Conservation (phyloP, 352 stramenopile species). For the Globisporangium uncinulatum region DNA sequence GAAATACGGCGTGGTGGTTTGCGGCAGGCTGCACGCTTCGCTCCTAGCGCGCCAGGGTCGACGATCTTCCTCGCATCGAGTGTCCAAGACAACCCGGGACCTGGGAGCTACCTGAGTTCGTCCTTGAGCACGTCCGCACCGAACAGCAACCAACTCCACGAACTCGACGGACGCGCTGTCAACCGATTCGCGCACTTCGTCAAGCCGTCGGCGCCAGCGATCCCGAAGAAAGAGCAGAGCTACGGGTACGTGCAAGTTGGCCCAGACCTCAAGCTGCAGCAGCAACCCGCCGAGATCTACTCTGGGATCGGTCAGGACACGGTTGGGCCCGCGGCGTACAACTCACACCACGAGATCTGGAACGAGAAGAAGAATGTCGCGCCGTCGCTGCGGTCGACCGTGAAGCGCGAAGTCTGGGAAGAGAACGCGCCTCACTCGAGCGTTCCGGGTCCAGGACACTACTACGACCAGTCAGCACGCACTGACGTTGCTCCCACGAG, state of each 20-base stretch:
- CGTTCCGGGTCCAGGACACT: slow-evolving; percentile 62
- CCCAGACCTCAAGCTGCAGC: slow-evolving; percentile 33
- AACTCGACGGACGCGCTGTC: slow-evolving; percentile 5
- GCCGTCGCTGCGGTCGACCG: slow-evolving; percentile 56
- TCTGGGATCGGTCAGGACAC: slow-evolving; percentile 68
- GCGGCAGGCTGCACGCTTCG: slow-evolving; percentile 60
- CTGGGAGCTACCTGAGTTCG: slow-evolving; percentile 37
- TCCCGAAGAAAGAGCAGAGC: slow-evolving; percentile 67
- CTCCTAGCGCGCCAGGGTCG: slow-evolving; percentile 61
- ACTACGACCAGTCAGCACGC: slow-evolving; percentile 16
- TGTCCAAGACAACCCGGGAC: slow-evolving; percentile 70
- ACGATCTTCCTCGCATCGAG: slow-evolving; percentile 59
- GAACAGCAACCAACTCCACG: slow-evolving; percentile 20
- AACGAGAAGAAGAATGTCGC: slow-evolving; percentile 65
- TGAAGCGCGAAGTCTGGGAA: slow-evolving; percentile 74
- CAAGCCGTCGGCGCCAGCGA: slow-evolving; percentile 58
- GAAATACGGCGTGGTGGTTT: background rate
- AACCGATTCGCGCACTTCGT: slow-evolving; percentile 39
- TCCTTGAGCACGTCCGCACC: slow-evolving; percentile 17
- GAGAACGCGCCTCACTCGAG: slow-evolving; percentile 37
- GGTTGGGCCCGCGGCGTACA: slow-evolving; percentile 66
- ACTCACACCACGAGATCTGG: slow-evolving; percentile 41
- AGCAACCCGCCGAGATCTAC: slow-evolving; percentile 43
- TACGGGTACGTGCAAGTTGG: slow-evolving; percentile 60
- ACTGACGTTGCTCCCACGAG: background rate